Percentiles rank a stretch among this genome's conserved stretches.
Evolutionary conservation across 306 rosid genomes (phyloP).

Genomic region (Vigna mungo): DNA sequence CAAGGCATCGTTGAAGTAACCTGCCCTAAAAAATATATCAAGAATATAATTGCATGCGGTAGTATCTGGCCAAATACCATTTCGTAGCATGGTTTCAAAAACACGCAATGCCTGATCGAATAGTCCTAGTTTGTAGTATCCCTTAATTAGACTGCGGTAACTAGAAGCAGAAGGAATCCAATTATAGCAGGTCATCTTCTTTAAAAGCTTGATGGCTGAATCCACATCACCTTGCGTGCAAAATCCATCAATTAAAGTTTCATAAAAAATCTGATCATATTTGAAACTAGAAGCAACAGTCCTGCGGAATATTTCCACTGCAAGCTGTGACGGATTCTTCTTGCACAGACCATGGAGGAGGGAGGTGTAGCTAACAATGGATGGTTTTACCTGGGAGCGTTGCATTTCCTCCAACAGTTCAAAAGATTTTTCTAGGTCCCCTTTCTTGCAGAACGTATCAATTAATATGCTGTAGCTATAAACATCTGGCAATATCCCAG

Average conservation of each 20-base stretch:
- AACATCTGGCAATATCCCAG: constrained; percentile 61
- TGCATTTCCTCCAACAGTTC: constrained; percentile 60
- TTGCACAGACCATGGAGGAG: constrained; percentile 62
- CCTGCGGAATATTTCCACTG: constrained; percentile 43
- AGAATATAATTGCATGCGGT: constrained; percentile 63
- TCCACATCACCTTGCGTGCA: constrained; percentile 56
- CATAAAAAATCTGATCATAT: constrained; percentile 57
- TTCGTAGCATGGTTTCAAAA: constrained; percentile 52
- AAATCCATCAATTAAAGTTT: constrained; percentile 60
- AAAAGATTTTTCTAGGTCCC: constrained; percentile 50
- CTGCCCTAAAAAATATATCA: constrained; percentile 56
- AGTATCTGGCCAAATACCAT: constrained; percentile 53
- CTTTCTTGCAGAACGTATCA: constrained; percentile 56
- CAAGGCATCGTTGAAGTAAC: constrained; percentile 57
- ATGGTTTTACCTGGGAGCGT: constrained; percentile 51
- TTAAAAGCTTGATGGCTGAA: constrained; percentile 50
- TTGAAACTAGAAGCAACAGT: constrained; percentile 49
- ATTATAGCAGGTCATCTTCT: constrained; percentile 59
- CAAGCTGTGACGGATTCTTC: constrained; percentile 44
- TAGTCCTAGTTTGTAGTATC: constrained; percentile 55
- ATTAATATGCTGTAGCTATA: constrained; percentile 72
- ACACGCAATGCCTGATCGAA: constrained; percentile 50
- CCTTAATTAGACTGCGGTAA: constrained; percentile 49
- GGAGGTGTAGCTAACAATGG: constrained; percentile 62
- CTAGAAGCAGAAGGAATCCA: constrained; percentile 51